phyloP scores from a whole-genome alignment of 1,284 basidiomycete genomes.

The Cryptococcus hybrid region DNA sequence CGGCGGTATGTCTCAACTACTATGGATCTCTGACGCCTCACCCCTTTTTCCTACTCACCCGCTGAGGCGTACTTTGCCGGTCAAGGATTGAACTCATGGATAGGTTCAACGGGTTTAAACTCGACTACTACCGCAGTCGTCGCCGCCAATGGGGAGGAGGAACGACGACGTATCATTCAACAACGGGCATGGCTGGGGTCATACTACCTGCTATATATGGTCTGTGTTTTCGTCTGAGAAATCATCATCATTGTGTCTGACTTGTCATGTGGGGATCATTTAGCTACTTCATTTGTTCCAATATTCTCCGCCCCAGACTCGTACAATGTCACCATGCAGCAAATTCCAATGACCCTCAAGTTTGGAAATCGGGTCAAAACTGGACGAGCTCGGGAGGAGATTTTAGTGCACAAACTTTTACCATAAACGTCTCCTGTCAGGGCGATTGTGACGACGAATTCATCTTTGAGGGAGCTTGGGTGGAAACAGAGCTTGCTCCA shows the following conservation, averaged over 20 bases:
- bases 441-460: slow-evolving; percentile 10
- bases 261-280: too few relatives aligned
- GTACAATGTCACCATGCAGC: slow-evolving; percentile 11
- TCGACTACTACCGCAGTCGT: not conserved
- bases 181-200: slow-evolving; percentile 14
- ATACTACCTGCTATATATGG: slow-evolving; percentile 22
- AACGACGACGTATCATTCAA: slow-evolving; percentile 11
- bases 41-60: slow-evolving; percentile 21
- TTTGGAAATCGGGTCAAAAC: slow-evolving; percentile 18
- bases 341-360: not conserved
- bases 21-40: slow-evolving; percentile 22
- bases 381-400: slow-evolving; percentile 5
- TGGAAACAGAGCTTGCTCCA: slow-evolving; percentile 12
- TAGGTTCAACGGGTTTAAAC: not conserved
- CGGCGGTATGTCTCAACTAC: not conserved
- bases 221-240: slow-evolving; percentile 1
- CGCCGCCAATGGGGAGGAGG: not conserved
- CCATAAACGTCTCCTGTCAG: slow-evolving; percentile 4
- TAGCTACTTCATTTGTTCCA: slow-evolving; percentile 24
- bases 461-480: slow-evolving; percentile 13
- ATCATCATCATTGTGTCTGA: not conserved
- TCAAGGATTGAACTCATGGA: slow-evolving; percentile 10
- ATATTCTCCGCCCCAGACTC: slow-evolving; percentile 9
- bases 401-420: slow-evolving; percentile 16
- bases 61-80: slow-evolving; percentile 15